Evolutionary conservation across 257 asterid species (phyloP), one percentile per base, ranked within the genome.

Genomic region (Ballota nigra): DNA sequence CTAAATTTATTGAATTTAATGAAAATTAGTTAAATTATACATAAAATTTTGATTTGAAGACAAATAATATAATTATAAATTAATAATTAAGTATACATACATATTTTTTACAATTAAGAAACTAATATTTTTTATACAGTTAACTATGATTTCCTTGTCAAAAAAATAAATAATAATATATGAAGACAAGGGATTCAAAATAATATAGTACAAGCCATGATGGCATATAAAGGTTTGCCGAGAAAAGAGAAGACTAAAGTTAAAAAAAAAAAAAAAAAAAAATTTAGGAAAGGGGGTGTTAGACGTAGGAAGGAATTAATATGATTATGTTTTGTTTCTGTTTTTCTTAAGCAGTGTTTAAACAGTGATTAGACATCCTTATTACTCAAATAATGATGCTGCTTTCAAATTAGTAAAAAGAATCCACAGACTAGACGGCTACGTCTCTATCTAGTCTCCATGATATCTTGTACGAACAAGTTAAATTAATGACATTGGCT

Each of bases 351-450:
- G 63, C 76, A 70, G 41, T 70, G 75, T 36, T 74, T 74, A 47
- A 55, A 51, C 79, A 81, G 34, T 68, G 75, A 43, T 74, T 74
- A 47, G 60, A 51, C 79, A 81, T 71, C 51, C 70, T 78, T 18
- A 72, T 78, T 75, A 76, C 81, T 16, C n/a, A 29, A 36, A 45
- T 56, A 75, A 83, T 85, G 66, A 83, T 85, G 79, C 0, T 83
- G 86, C 70, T 75, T 74, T 63, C 49, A 23, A 47, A 43, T 62
- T 20, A 34, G 31, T 45, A 43, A 23, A 23, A 28, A 20, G 22
- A 65, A 9, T 69, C 38, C 36, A 20, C 12, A n/a, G n/a, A 56
- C 53, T 68, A 29, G 9, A 9, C 68, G 11, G 5, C 16, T 43
- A 43, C 19, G 19, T 26, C n/a, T n/a, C n/a, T n/a, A n/a, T n/a